Evolutionary conservation across 441 rosid genomes (phyloP).

Genomic region (Croton laevigatus): DNA sequence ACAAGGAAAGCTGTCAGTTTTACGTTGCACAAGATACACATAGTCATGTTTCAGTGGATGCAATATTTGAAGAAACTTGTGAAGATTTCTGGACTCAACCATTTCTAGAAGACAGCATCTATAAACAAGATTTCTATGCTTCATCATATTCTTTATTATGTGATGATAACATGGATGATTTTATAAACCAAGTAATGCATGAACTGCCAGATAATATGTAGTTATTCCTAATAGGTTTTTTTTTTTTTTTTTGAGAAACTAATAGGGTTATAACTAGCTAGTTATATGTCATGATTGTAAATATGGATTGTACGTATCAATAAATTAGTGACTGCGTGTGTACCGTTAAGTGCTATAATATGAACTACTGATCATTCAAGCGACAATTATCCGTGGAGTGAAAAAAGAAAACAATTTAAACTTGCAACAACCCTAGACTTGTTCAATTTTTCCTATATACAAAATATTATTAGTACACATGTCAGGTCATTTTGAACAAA

Average conservation of each 20-base stretch:
- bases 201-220: slow-evolving; percentile 3
- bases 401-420: no score
- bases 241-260: no score
- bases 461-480: no score
- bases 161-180: slow-evolving; percentile 22
- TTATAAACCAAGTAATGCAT: slow-evolving; percentile 19
- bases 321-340: no score
- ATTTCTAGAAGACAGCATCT: slow-evolving; percentile 1
- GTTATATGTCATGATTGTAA: background rate
- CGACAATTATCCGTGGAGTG: no score
- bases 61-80: slow-evolving; percentile 12
- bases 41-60: background rate
- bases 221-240: background rate
- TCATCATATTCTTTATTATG: background rate
- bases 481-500: no score
- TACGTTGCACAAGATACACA: background rate
- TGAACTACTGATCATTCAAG: no score
- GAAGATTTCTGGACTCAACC: slow-evolving; percentile 25
- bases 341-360: no score
- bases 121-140: slow-evolving; percentile 3
- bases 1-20: background rate
- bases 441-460: no score
- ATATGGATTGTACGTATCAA: no score
- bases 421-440: no score
- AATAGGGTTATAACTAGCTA: no score